These are phyloP conservation scores for Lolium multiflorum DNA, from an alignment of 176 grass and related monocot species.

Conservation along the genomic window DNA sequence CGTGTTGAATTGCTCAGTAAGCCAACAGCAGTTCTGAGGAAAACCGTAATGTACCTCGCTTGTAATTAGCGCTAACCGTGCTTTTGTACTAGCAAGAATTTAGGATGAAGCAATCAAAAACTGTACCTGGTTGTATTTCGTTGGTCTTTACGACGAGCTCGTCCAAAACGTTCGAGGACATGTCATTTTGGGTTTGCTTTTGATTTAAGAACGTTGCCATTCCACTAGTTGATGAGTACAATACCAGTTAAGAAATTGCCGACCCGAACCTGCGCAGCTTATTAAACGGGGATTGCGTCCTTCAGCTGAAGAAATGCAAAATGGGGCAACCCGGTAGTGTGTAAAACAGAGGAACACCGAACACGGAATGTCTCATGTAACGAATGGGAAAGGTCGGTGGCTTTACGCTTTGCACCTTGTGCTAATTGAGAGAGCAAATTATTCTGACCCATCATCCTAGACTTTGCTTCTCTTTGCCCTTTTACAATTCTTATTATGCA, in stretches of 20 bases:
- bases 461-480: background rate
- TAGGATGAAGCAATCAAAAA: constrained; percentile 13
- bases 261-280: background rate
- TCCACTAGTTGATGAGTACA: background rate
- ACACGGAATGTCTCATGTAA: background rate
- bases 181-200: constrained; percentile 26
- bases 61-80: constrained; percentile 24
- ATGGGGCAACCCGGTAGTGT: background rate
- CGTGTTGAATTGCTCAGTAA: background rate
- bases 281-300: constrained; percentile 7
- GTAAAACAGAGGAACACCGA: background rate
- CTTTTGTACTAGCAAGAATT: background rate
- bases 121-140: background rate
- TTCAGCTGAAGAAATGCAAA: background rate
- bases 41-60: background rate
- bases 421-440: background rate
- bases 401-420: background rate
- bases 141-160: background rate
- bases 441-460: background rate
- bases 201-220: background rate
- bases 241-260: background rate
- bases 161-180: background rate
- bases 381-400: background rate
- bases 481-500: background rate
- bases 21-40: background rate